These are phyloP conservation scores for Sextonia rubra DNA, from an alignment of 164 flowering plant species.

Conservation along the genomic window DNA sequence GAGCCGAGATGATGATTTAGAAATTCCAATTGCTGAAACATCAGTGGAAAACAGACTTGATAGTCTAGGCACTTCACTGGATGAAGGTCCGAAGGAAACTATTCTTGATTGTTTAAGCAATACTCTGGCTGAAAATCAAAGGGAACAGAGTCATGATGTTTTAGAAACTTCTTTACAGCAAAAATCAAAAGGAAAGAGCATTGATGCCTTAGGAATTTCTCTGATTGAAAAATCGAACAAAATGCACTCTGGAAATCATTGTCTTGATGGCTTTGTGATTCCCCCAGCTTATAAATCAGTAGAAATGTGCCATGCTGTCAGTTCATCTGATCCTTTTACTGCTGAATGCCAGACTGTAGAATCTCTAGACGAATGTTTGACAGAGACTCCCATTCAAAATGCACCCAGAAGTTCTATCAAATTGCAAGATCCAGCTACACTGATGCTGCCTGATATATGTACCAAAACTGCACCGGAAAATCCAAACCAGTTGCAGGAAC, in stretches of 20 bases:
- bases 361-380: not conserved
- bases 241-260: not conserved
- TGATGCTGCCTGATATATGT: not conserved
- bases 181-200: not conserved
- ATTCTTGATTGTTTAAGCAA: not conserved
- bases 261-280: not conserved
- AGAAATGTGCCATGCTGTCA: not conserved
- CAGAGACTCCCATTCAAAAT: not conserved
- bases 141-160: not conserved
- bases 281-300: not conserved
- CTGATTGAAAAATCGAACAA: not conserved
- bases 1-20: not conserved
- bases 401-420: not conserved
- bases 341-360: slow-evolving; percentile 1
- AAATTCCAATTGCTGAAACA: not conserved
- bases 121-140: not conserved
- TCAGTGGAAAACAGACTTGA: not conserved
- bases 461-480: slow-evolving; percentile 3
- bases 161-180: not conserved
- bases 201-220: not conserved
- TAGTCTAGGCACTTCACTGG: not conserved
- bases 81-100: not conserved
- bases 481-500: not conserved
- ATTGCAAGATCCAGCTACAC: slow-evolving; percentile 1
- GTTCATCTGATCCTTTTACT: not conserved